Evolutionary conservation across 495 filamentous ascomycete genomes (phyloP), one percentile per base, ranked within the genome.

Genomic region (Collariella sp.): DNA sequence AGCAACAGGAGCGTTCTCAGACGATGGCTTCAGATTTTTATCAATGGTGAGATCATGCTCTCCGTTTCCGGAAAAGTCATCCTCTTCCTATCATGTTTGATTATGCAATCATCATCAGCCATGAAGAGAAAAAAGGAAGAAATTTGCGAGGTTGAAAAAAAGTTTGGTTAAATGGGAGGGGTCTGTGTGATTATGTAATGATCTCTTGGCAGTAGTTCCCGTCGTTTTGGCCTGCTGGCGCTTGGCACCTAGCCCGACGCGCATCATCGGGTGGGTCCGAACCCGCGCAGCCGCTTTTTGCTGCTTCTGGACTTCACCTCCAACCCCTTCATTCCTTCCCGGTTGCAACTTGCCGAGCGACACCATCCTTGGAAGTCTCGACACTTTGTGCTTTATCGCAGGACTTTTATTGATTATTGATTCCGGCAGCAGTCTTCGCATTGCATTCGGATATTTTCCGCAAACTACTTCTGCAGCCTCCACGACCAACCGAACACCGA

Each of bases 71-170:
- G 71, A 70, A 66, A 68, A 69, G 73, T 78, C 76, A 75, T 67
- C 66, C 76, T 81, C 78, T 81, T 81, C 78, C 78, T 81, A 81
- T 81, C 75, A 75, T 76, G 57, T 59, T 60, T 70, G 38, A 15
- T 64, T 66, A 50, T 64, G 58, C 64, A 70, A 77, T 81, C 78
- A 79, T 81, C 78, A 81, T 66, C 39, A 77, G 77, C 76, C 71
- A 31, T 67, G 68, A 52, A 56, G 56, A 62, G 41, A 58, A 46
- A 47, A 56, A 58, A 45, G 51, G 50, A 54, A 44, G 45, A 54
- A 57, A 52, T 23, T n/a, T 5, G 29, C 52, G 22, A 24, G 7
- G 13, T 33, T 5, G 33, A 47, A 58, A 52, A 59, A 41, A 56
- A 40, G 41, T 16, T 50, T 45, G 22, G 10, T 43, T 44, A 56